A percentile compares a stretch with the other conserved stretches of the same genome.
Evolutionary conservation across 2,329 filamentous ascomycete species (phyloP).

Genomic region (Graphilbum ipis-grandicollis): DNA sequence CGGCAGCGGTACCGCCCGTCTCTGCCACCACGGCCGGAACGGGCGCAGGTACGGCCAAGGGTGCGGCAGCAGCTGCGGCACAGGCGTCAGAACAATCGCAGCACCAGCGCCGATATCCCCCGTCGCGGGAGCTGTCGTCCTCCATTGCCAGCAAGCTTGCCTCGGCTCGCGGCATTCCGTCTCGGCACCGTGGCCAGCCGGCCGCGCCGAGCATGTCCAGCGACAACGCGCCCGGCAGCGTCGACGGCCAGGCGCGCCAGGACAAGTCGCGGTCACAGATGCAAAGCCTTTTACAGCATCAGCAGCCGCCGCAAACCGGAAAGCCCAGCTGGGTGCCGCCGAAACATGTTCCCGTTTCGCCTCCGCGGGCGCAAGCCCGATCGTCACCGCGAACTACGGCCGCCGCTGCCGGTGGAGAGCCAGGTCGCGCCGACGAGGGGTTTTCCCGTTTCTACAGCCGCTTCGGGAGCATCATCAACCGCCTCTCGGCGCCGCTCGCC

Average conservation of each 20-base stretch:
- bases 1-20: slow-evolving; percentile 2
- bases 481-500: slow-evolving; percentile 74
- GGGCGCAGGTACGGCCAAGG: not conserved
- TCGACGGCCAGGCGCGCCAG: slow-evolving; percentile 38
- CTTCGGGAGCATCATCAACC: slow-evolving; percentile 76
- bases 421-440: slow-evolving; percentile 44
- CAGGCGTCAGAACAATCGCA: not conserved
- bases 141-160: slow-evolving; percentile 83
- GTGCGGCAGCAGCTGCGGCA: not conserved
- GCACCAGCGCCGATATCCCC: not conserved
- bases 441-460: slow-evolving; percentile 87
- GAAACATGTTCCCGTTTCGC: slow-evolving; percentile 13
- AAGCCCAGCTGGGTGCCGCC: slow-evolving; percentile 38
- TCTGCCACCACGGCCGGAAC: slow-evolving; percentile 12
- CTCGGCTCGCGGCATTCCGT: slow-evolving; percentile 63
- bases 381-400: slow-evolving; percentile 6
- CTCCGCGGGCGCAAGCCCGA: too few species aligned
- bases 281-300: slow-evolving; percentile 36
- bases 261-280: slow-evolving; percentile 34
- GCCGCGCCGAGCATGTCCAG: slow-evolving; percentile 56
- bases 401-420: slow-evolving; percentile 6
- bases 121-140: slow-evolving; percentile 53
- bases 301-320: slow-evolving; percentile 18
- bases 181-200: slow-evolving; percentile 43
- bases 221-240: slow-evolving; percentile 54